Percentiles rank a stretch among this genome's conserved stretches.
phyloP scores from a whole-genome alignment of 2,329 filamentous ascomycete genomes.

The Teratosphaeriaceae sp. region DNA sequence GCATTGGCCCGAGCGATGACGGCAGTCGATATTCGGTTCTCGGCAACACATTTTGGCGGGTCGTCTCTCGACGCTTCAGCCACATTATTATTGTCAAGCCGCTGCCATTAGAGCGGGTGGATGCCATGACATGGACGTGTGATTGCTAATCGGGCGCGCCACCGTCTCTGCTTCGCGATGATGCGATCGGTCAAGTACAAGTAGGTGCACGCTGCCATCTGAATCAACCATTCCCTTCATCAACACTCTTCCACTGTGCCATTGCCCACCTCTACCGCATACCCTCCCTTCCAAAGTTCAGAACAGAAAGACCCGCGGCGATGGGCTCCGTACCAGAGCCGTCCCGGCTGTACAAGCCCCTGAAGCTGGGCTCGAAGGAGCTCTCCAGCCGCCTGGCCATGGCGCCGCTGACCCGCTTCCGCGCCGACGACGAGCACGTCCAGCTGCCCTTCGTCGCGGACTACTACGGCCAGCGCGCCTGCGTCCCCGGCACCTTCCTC shows the following conservation, averaged over 20 bases:
- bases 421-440: conserved; percentile 36
- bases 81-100: too few species aligned
- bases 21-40: too few species aligned
- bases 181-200: background rate
- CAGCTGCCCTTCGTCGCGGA: conserved; percentile 21
- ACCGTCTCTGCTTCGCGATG: background rate
- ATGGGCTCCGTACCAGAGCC: conserved; percentile 7
- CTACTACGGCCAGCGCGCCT: conserved; percentile 28
- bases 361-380: conserved; percentile 35
- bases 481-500: conserved; percentile 27
- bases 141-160: background rate
- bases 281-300: background rate
- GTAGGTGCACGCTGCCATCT: background rate
- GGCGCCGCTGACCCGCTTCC: conserved; percentile 50
- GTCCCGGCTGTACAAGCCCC: conserved; percentile 33
- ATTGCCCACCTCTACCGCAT: background rate
- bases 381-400: conserved; percentile 47
- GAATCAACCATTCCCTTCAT: background rate
- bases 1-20: too few species aligned
- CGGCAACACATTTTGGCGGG: too few species aligned
- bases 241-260: background rate
- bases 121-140: too few species aligned
- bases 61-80: too few species aligned
- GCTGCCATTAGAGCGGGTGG: too few species aligned
- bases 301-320: background rate